Base-by-base conservation (phyloP, 441 rosid species). In the Biscutella laevigata region DNA sequence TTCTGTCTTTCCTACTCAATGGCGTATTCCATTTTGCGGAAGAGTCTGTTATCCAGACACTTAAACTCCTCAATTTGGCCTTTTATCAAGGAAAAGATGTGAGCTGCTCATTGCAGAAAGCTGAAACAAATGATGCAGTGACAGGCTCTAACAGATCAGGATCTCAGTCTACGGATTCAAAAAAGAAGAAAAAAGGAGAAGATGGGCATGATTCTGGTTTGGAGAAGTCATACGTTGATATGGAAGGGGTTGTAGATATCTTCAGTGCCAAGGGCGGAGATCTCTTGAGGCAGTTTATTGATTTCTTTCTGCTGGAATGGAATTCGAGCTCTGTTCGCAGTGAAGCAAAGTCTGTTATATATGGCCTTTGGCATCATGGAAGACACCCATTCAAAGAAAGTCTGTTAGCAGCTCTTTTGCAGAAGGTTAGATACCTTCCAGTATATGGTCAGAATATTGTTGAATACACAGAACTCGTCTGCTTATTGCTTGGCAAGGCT, bases 361-460 rank as follows among this genome's bases (percentile, higher is more conserved):
- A 79, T 72, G 98, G 99, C 46, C 76, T 86, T 55, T 95, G 98
- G 98, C 96, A 91, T 73, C 99, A 95, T 69, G 99, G 97, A 42
- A 91, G 77, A 62, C 79, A 76, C 48, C 70, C 85, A 26, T 77
- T 91, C 70, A 95, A 84, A 79, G 99, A 91, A 74, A 71, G 78
- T 36, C 54, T 95, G 74, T 64, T 91, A 61, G 60, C 76, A 69
- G 69, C 79, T 47, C 83, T 91, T 50, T 67, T 95, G 71, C 88
- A 80, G 74, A 95, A 84, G 61, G 81, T 91, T 44, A 82, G 71
- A 61, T 42, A 50, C 70, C 75, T 95, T 47, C 98, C 98, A 29
- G 77, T 77, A 82, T 91, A 91, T 73, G 99, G 99, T 67, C 99
- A 86, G 76, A 95, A 86, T 71, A 84, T 95, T 77, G 85, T 76